Percentiles rank a stretch among this genome's conserved stretches.
Evolutionary conservation across 495 filamentous ascomycete genomes (phyloP).

Genomic region (Penicillium steckii): DNA sequence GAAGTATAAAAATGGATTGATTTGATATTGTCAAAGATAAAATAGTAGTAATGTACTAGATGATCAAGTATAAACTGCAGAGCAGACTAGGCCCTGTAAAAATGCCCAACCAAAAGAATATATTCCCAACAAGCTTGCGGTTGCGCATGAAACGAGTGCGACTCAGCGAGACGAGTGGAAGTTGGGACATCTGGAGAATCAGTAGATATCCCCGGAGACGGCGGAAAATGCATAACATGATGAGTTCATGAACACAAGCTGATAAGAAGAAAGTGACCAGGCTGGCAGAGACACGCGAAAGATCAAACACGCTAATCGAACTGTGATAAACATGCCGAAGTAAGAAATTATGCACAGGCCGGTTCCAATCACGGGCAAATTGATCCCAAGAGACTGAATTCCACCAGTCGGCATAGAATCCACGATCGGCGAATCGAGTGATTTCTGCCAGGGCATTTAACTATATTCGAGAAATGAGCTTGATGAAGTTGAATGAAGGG

Average conservation of each 20-base stretch:
- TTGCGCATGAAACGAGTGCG: constrained; percentile 60
- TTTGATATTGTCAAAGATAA: too few relatives aligned
- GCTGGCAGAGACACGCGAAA: constrained; percentile 67
- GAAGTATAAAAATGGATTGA: neutral
- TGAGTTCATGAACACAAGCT: constrained; percentile 68
- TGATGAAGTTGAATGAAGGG: too few relatives aligned
- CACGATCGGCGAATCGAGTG: constrained; percentile 71
- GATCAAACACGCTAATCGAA: constrained; percentile 65
- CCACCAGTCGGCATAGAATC: constrained; percentile 77
- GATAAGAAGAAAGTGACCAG: constrained; percentile 71
- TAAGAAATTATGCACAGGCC: constrained; percentile 68
- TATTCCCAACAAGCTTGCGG: constrained; percentile 61
- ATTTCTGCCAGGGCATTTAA: constrained; percentile 74
- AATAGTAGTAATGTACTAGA: too few relatives aligned
- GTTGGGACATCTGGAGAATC: constrained; percentile 58
- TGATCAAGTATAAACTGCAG: constrained; percentile 68
- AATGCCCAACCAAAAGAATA: constrained; percentile 73
- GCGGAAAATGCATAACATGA: constrained; percentile 77
- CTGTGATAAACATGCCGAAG: constrained; percentile 74
- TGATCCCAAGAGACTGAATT: constrained; percentile 50
- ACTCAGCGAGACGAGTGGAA: constrained; percentile 59
- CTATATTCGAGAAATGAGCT: too few relatives aligned
- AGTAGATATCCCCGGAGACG: constrained; percentile 73
- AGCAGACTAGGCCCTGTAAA: constrained; percentile 70
- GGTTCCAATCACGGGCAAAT: constrained; percentile 75